These are phyloP conservation scores for Ogataea pignaliae DNA, from an alignment of 805 yeast genomes.

Conservation along the genomic window DNA sequence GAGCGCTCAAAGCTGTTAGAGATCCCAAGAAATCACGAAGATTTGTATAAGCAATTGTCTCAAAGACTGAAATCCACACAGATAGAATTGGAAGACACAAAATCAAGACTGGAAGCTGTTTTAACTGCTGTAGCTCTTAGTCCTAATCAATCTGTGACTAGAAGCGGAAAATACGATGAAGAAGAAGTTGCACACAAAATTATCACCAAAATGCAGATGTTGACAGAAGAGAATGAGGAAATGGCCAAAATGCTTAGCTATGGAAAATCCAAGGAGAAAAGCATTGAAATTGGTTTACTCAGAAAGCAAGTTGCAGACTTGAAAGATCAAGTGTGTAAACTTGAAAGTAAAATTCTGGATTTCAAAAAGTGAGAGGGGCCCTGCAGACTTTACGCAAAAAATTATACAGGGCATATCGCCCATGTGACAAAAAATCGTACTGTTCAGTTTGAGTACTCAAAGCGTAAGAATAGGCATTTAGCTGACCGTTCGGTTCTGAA, in stretches of 20 bases:
- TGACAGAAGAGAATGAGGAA: constrained; percentile 66
- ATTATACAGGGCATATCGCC: too few species aligned
- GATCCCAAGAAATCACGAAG: constrained; percentile 31
- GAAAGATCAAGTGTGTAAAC: constrained; percentile 29
- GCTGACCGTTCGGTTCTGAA: too few species aligned
- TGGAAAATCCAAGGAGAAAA: constrained; percentile 70
- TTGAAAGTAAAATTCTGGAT: constrained; percentile 24
- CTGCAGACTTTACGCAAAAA: too few species aligned
- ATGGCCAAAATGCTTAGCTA: constrained; percentile 66
- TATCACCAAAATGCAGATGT: constrained; percentile 51
- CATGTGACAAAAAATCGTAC: too few species aligned
- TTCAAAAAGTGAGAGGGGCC: constrained; percentile 7
- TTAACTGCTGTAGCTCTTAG: constrained; percentile 50
- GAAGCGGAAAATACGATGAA: constrained; percentile 63
- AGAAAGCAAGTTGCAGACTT: constrained; percentile 47
- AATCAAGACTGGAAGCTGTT: constrained; percentile 57
- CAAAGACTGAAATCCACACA: constrained; percentile 26
- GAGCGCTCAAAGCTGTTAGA: constrained; percentile 19
- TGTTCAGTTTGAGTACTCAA: too few species aligned
- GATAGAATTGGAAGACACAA: constrained; percentile 57
- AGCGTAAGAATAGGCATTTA: too few species aligned
- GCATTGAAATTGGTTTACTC: constrained; percentile 62
- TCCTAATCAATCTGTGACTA: constrained; percentile 43
- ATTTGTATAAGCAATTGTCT: constrained; percentile 26
- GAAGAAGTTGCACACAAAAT: constrained; percentile 74